Evolutionary conservation across 768 basidiomycete species (phyloP), one percentile per base, ranked within the genome.

Genomic region (Hysterangium stoloniferum): DNA sequence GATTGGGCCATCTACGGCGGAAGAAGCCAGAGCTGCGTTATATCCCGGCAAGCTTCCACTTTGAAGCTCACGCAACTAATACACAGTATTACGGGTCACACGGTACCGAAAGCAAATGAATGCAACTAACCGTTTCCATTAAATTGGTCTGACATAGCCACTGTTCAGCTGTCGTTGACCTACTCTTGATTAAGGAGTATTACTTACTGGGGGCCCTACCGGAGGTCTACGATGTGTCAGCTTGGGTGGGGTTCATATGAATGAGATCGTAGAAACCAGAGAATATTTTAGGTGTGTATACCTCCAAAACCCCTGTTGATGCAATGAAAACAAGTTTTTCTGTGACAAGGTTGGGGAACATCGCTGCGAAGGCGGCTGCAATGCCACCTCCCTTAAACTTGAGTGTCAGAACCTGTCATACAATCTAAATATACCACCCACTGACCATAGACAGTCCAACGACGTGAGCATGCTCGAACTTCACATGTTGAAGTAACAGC

Each of bases 381-480:
- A 90, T 77, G 0, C 73, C 85, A 25, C 86, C 87, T 3, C 87
- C 86, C 84, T 86, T 6, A 27, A 32, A 31, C n/a, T n/a, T n/a
- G n/a, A n/a, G n/a, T n/a, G n/a, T n/a, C n/a, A n/a, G n/a, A n/a
- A n/a, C n/a, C n/a, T n/a, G n/a, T n/a, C n/a, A n/a, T n/a, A n/a
- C n/a, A n/a, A n/a, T n/a, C n/a, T n/a, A n/a, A n/a, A n/a, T n/a
- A n/a, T n/a, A n/a, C n/a, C n/a, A n/a, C n/a, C 7, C 19, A 27
- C 71, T 31, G 48, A 81, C 85, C 88, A 91, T 90, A 19, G 86
- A 89, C 13, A 87, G 68, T 12, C 85, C 87, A 0, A 76, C 76
- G 32, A 90, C 64, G 47, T 74, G 66, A 0, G 83, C 79, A 54
- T 77, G 75, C 8, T 76, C 71, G 86, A 87, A 91, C 46, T 71